Evolutionary conservation across 768 basidiomycete species (phyloP), one percentile per base, ranked within the genome.

Genomic region (Boletus subparvulus): DNA sequence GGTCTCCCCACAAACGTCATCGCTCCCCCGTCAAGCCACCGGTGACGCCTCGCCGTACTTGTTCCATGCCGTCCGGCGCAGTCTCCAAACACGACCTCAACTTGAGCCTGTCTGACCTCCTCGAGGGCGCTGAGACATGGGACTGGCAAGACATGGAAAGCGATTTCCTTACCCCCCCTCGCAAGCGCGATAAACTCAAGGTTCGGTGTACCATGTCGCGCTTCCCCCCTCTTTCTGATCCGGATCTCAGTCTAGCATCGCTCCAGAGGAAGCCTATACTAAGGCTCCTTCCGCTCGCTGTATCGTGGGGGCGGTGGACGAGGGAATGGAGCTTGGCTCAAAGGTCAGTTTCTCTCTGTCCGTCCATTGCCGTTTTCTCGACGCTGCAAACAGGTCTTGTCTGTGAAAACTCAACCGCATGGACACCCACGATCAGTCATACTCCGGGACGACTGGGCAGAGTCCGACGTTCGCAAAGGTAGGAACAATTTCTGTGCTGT

Each of bases 361-460:
- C 4, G 10, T 41, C 65, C 19, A 28, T 41, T 36, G 9, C 7
- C 0, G 35, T 32, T 16, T 43, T 24, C 10, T 46, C 32, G 13
- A 62, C 35, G 21, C 8, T 41, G 11, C 11, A 24, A 28, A 41
- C 52, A 89, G 85, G 72, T 78, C 43, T 61, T 94, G 55, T 69
- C 72, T 4, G 83, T 87, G 6, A 75, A 73, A 43, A 66, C 80
- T 2, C 73, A 79, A 13, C 67, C 70, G 30, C 66, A 60, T 10
- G 73, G 72, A 32, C 79, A 77, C 37, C 56, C 53, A 30, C 75
- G 83, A 13, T 72, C 69, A 14, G 81, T 95, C 7, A 74, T 83
- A 47, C 78, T 98, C 2, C 78, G 74, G 33, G 90, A 94, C 55
- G 90, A 94, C 60, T 97, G 94, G 93, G 75, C 79, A 7, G 73